Evolutionary conservation across 345 rosid genomes (phyloP), one percentile per base, ranked within the genome.

Genomic region (Eucalyptus viminalis): DNA sequence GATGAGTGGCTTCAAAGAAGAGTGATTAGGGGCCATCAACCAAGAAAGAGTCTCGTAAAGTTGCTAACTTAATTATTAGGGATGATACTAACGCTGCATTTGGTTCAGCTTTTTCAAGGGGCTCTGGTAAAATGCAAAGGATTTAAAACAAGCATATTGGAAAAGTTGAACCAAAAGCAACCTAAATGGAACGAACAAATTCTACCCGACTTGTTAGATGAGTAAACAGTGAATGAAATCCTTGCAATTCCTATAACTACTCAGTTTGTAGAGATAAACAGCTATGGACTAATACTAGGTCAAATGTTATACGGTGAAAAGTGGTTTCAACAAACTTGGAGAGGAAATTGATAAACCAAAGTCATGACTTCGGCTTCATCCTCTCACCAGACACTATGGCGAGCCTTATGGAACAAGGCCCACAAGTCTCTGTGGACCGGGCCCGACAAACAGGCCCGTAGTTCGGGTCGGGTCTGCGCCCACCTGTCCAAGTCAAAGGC

Each of bases 121-220:
- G 4, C 21, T 15, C 19, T 50, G 0, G 19, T 0, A 15, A 50
- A 50, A 15, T 50, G 53, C 53, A 50, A 15, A 50, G 0, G 1
- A 50, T 50, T 50, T 50, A 50, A 6, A 50, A 6, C 2, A 15
- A 50, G 3, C 2, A 50, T 50, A 50, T 50, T 15, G 21, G 21
- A 50, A 15, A 50, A 50, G 53, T 50, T 50, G 8, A 50, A 3
- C 21, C 53, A 15, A 16, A 51, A 51, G 54, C 54, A 1, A 51
- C 54, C 9, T 51, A 11, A 25, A 58, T 58, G 67, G 4, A 2
- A 5, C 5, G n/a, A 58, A 58, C 65, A 58, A 58, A 58, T 58
- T 25, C n/a, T 58, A 25, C n/a, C 27, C 12, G 3, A 58, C 7
- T 58, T 5, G 65, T 58, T 25, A 24, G 6, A 10, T 24, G 65